A percentile compares a stretch with the other conserved stretches of the same genome.
Evolutionary conservation across 352 stramenopile genomes (phyloP).

Genomic region (Pythium plurisporium): DNA sequence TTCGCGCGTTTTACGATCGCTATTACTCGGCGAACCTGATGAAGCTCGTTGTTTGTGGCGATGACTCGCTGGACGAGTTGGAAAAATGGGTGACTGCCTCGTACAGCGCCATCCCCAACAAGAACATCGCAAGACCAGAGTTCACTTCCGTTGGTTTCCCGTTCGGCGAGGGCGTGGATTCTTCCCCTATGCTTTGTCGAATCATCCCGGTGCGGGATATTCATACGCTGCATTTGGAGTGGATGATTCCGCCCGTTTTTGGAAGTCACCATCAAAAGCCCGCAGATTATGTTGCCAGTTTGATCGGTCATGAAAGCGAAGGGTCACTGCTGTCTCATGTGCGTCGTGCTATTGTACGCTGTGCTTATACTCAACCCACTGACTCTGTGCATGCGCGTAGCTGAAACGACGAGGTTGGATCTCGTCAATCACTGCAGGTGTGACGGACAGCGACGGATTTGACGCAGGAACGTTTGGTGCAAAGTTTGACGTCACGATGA

Average conservation of each 20-base stretch:
- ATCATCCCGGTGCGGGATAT: conserved; percentile 76
- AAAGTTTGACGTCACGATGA: conserved; percentile 35
- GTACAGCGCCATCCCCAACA: conserved; percentile 29
- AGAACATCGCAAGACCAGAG: conserved; percentile 19
- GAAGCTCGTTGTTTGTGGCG: conserved; percentile 35
- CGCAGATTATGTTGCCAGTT: conserved; percentile 71
- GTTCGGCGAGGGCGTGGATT: conserved; percentile 41
- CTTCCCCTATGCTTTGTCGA: conserved; percentile 47
- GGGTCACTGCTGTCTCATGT: conserved; percentile 78
- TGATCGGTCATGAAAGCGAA: conserved; percentile 81
- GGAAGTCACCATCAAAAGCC: conserved; percentile 72
- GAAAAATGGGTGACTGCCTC: conserved; percentile 27
- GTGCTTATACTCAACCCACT: neutral
- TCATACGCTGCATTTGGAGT: conserved; percentile 68
- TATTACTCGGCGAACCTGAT: conserved; percentile 42
- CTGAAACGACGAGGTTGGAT: conserved; percentile 77
- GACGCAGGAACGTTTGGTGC: conserved; percentile 31
- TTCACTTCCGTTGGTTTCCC: conserved; percentile 40
- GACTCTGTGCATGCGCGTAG: conserved; percentile 26
- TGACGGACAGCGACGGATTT: conserved; percentile 32
- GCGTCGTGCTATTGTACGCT: neutral
- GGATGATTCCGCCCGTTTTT: conserved; percentile 73
- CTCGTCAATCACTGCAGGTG: conserved; percentile 57
- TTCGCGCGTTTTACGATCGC: conserved; percentile 29
- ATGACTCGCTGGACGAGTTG: conserved; percentile 30